phyloP scores from a whole-genome alignment of 257 asterid genomes.

The Primulina tabacum region DNA sequence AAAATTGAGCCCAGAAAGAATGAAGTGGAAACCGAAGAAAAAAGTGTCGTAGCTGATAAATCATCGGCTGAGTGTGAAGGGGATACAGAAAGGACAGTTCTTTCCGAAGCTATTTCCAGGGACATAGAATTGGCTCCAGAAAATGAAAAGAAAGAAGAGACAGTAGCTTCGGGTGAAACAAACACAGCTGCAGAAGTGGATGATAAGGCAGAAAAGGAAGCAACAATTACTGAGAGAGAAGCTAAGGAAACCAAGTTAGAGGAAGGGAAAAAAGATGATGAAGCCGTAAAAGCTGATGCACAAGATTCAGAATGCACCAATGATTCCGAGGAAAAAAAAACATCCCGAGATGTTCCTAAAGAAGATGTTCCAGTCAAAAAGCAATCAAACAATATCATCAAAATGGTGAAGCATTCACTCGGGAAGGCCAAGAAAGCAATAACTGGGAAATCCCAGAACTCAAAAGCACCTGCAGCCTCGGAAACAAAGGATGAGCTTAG shows the following conservation, averaged over 20 bases:
- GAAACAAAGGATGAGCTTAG: slow-evolving; percentile 46
- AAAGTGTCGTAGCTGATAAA: slow-evolving; percentile 27
- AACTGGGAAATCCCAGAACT: slow-evolving; percentile 63
- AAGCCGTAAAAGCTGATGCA: slow-evolving; percentile 27
- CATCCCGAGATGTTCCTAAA: slow-evolving; percentile 35
- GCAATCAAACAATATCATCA: slow-evolving; percentile 53
- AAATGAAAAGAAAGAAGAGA: slow-evolving; percentile 23
- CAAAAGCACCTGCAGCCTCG: slow-evolving; percentile 47
- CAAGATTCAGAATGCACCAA: slow-evolving; percentile 26
- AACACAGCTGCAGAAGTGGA: slow-evolving; percentile 29
- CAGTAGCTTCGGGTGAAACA: slow-evolving; percentile 24
- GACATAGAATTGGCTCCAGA: slow-evolving; percentile 33
- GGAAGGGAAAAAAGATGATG: slow-evolving; percentile 33
- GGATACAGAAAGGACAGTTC: slow-evolving; percentile 26
- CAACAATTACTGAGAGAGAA: slow-evolving; percentile 22
- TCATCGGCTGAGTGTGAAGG: slow-evolving; percentile 23
- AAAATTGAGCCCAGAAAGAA: slow-evolving; percentile 23
- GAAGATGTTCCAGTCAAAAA: slow-evolving; percentile 60
- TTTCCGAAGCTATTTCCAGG: slow-evolving; percentile 36
- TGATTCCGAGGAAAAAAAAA: slow-evolving; percentile 32
- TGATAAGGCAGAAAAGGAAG: slow-evolving; percentile 26
- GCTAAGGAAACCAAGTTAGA: slow-evolving; percentile 23
- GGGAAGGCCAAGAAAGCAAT: slow-evolving; percentile 93
- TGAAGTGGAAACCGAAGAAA: slow-evolving; percentile 35
- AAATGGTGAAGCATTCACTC: slow-evolving; percentile 81